Evolutionary conservation across 2,329 filamentous ascomycete genomes (phyloP).

Genomic region (Aureobasidium vineae): DNA sequence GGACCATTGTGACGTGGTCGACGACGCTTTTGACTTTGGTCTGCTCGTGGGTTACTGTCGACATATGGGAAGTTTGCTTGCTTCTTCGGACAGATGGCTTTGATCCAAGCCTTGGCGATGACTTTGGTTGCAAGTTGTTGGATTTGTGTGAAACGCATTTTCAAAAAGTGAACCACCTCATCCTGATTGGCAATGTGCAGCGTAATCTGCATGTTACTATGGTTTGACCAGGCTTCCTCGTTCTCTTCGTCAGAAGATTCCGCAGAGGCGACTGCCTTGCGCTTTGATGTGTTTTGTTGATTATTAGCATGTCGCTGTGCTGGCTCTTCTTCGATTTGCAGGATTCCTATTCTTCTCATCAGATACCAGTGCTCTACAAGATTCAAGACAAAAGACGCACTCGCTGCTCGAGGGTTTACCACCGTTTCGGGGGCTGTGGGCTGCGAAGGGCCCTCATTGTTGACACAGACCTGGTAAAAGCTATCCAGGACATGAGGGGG

Average conservation of each 20-base stretch:
- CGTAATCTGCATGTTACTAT: constrained; percentile 22
- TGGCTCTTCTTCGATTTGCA: constrained; percentile 8
- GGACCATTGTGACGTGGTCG: constrained; percentile 5
- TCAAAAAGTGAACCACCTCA: constrained; percentile 56
- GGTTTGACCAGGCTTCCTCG: constrained; percentile 1
- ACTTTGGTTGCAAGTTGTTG: constrained; percentile 71
- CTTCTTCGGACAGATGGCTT: constrained; percentile 72
- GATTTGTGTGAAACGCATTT: constrained; percentile 61
- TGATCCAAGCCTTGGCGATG: constrained; percentile 73
- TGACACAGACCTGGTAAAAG: background rate
- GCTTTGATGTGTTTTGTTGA: background rate
- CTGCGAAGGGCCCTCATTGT: background rate
- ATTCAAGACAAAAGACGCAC: background rate
- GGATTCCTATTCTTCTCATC: background rate
- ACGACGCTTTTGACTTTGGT: constrained; percentile 20
- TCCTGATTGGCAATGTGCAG: constrained; percentile 30
- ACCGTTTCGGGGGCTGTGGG: background rate
- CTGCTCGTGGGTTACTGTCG: constrained; percentile 49
- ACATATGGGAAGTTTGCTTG: constrained; percentile 69
- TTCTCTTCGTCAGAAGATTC: constrained; percentile 18
- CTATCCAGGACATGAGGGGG: constrained; percentile 4
- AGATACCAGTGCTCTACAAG: background rate
- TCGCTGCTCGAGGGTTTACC: constrained; percentile 14
- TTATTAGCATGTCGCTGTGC: background rate
- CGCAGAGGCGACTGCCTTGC: background rate